Conservation (phyloP, 305 asterid species). For the Fraxinus greggii region DNA sequence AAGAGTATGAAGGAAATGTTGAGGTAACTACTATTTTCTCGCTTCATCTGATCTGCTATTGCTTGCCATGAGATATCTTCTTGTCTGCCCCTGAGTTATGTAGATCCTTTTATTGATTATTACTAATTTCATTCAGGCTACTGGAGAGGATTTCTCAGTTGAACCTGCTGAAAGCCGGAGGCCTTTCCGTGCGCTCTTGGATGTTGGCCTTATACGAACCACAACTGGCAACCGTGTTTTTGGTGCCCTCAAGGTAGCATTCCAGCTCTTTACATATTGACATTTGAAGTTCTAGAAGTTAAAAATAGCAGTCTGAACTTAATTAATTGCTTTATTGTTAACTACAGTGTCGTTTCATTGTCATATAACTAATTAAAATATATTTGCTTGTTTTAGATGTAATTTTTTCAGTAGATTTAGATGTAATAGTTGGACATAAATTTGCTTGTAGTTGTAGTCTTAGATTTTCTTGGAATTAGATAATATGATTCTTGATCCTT, state of each 20-base stretch:
- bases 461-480: background rate
- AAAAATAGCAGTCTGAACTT: background rate
- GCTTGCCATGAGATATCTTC: background rate
- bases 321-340: background rate
- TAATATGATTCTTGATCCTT: background rate
- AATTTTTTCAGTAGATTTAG: background rate
- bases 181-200: conserved; percentile 95
- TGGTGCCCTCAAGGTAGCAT: conserved; percentile 82
- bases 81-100: background rate
- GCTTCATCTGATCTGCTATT: background rate
- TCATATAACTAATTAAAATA: background rate
- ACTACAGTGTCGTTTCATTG: background rate
- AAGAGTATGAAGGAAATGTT: conserved; percentile 81
- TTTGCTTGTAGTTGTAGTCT: background rate
- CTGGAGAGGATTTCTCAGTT: conserved; percentile 92
- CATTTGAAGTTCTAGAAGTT: background rate
- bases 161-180: conserved; percentile 86
- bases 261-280: background rate
- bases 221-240: conserved; percentile 92
- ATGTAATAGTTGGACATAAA: background rate
- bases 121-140: conserved; percentile 47
- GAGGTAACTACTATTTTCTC: conserved; percentile 46
- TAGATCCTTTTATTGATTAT: background rate
- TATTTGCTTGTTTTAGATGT: background rate
- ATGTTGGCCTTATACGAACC: conserved; percentile 82